A percentile compares a stretch with the other conserved stretches of the same genome.
Evolutionary conservation across 257 asterid genomes (phyloP).

Genomic region (Sherardia arvensis): DNA sequence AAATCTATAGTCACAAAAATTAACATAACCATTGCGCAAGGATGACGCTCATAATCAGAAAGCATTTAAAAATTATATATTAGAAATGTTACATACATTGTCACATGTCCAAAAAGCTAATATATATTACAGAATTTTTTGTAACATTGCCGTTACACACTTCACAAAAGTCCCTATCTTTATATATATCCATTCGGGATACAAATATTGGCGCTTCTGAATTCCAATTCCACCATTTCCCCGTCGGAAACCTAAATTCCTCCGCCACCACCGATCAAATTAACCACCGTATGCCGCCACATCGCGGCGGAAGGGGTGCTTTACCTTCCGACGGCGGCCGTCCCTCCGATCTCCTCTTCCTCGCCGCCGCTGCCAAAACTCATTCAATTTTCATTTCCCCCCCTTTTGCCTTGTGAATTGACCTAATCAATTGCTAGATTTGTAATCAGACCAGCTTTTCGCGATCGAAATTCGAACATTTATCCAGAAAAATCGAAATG

Average conservation of each 20-base stretch:
- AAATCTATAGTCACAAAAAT: too few relatives aligned
- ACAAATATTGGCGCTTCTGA: slow-evolving; percentile 4
- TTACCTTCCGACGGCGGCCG: slow-evolving; percentile 73
- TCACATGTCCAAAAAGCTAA: too few relatives aligned
- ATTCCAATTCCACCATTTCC: not conserved
- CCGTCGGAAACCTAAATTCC: slow-evolving; percentile 26
- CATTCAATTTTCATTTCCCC: too few relatives aligned
- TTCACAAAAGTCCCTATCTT: not conserved
- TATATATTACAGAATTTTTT: too few relatives aligned
- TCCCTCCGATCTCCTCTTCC: slow-evolving; percentile 69
- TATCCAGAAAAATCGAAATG: slow-evolving; percentile 8
- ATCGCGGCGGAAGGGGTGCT: slow-evolving; percentile 85
- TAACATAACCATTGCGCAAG: too few relatives aligned
- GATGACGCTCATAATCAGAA: too few relatives aligned
- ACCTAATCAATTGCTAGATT: not conserved
- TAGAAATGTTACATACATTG: too few relatives aligned
- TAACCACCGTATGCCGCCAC: slow-evolving; percentile 52
- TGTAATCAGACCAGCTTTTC: not conserved
- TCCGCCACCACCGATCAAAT: slow-evolving; percentile 16
- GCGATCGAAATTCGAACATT: too few relatives aligned
- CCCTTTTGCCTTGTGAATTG: not conserved
- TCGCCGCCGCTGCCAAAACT: slow-evolving; percentile 1
- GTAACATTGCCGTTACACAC: not conserved
- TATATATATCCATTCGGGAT: not conserved
- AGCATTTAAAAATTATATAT: too few relatives aligned